Conservation (phyloP, 1,284 basidiomycete genomes). For the Ganoderma boninense region DNA sequence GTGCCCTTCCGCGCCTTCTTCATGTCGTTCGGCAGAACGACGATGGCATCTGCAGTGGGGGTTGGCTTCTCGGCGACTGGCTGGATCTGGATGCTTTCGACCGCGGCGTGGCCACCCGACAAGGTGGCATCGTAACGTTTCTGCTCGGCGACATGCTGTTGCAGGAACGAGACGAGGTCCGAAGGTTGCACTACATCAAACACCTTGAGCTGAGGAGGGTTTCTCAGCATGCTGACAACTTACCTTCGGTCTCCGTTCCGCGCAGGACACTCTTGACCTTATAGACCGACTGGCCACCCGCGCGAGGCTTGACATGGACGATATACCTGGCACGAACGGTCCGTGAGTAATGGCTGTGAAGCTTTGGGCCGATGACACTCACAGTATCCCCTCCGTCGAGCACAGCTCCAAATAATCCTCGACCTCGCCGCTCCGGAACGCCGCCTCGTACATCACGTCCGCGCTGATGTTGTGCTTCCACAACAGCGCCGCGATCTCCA, state of each 20-base stretch:
- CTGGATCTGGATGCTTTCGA: conserved; percentile 44
- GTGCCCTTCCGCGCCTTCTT: conserved; percentile 80
- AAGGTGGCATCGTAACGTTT: conserved; percentile 73
- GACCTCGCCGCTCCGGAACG: conserved; percentile 64
- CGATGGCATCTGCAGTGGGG: conserved; percentile 59
- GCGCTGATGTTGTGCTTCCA: conserved; percentile 88
- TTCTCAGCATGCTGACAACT: conserved; percentile 28
- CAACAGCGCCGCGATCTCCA: conserved; percentile 80
- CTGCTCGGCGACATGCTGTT: conserved; percentile 80
- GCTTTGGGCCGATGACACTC: conserved; percentile 37
- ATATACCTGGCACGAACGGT: conserved; percentile 61
- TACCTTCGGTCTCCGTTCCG: conserved; percentile 78
- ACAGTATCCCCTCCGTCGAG: conserved; percentile 82
- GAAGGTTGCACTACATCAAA: conserved; percentile 63
- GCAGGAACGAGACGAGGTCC: conserved; percentile 77
- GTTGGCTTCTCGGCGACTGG: conserved; percentile 53
- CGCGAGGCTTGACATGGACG: conserved; percentile 67
- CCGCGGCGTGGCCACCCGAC: conserved; percentile 57
- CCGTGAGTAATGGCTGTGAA: not conserved
- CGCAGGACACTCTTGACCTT: conserved; percentile 83
- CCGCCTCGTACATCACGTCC: conserved; percentile 87
- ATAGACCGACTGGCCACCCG: conserved; percentile 70
- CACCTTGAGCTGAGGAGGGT: conserved; percentile 9
- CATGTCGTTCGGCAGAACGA: conserved; percentile 70
- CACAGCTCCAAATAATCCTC: conserved; percentile 75